Evolutionary conservation across 2,329 filamentous ascomycete species (phyloP).

Genomic region (Lecanosticta acicola): DNA sequence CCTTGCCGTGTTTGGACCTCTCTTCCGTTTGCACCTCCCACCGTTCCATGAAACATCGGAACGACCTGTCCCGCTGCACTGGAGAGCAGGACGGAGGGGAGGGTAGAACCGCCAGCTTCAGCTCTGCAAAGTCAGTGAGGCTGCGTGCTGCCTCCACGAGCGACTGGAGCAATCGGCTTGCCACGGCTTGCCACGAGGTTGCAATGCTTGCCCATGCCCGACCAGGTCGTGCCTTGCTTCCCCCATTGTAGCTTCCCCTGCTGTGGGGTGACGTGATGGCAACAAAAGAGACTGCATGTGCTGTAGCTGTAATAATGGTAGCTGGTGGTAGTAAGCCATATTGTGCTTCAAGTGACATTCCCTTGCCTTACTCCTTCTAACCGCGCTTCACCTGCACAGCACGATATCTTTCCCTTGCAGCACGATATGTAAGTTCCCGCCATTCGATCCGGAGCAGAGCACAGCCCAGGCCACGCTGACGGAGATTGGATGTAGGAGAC

Average conservation of each 20-base stretch:
- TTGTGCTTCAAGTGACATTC: too few relatives aligned
- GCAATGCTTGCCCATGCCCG: conserved; percentile 1
- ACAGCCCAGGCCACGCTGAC: too few relatives aligned
- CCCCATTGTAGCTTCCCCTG: neutral
- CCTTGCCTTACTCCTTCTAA: conserved; percentile 1
- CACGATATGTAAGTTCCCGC: conserved; percentile 10
- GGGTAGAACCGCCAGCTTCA: neutral
- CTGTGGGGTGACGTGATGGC: neutral
- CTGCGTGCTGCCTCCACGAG: neutral
- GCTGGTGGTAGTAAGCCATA: too few relatives aligned
- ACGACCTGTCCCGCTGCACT: neutral
- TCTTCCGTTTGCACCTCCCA: neutral
- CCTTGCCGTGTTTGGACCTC: neutral
- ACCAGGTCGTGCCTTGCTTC: conserved; percentile 5
- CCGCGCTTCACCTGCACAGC: conserved; percentile 1
- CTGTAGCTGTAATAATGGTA: too few relatives aligned
- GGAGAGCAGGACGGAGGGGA: neutral
- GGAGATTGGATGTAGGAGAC: too few relatives aligned
- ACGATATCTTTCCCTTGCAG: conserved; percentile 1
- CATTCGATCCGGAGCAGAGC: too few relatives aligned
- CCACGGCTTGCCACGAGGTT: conserved; percentile 14
- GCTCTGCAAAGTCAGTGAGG: neutral
- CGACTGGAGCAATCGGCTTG: conserved; percentile 5
- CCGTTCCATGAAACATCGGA: neutral
- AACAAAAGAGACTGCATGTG: neutral